These are phyloP conservation scores for Rhodosporidiobolus sp. DNA, from an alignment of 768 basidiomycete species.

Conservation along the genomic window DNA sequence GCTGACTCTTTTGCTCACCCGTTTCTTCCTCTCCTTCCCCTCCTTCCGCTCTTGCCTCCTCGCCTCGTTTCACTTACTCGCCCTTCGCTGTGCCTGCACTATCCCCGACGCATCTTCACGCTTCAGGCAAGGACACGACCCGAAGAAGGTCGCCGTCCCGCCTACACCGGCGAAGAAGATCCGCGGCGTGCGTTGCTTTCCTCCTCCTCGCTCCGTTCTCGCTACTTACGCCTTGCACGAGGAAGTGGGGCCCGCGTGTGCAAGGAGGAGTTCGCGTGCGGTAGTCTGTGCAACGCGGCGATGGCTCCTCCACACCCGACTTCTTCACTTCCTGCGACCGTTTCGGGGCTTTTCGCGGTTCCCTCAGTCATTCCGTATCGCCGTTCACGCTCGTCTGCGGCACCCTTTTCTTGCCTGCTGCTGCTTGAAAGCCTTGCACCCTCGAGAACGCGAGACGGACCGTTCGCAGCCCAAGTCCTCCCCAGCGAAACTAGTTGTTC, in stretches of 20 bases:
- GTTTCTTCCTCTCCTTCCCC: too few species aligned
- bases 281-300: background rate
- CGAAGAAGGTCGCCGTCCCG: background rate
- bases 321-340: too few species aligned
- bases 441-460: background rate
- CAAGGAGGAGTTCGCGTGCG: constrained; percentile 14
- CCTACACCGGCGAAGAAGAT: constrained; percentile 14
- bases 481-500: too few species aligned
- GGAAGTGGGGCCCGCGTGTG: constrained; percentile 4
- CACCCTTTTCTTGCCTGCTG: too few species aligned
- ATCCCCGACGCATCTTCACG: background rate
- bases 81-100: too few species aligned
- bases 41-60: too few species aligned
- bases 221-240: background rate
- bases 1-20: background rate
- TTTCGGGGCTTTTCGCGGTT: too few species aligned
- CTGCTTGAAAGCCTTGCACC: too few species aligned
- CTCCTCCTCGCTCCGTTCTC: background rate
- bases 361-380: background rate
- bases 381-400: too few species aligned
- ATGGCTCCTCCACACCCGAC: too few species aligned
- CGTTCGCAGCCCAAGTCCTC: background rate
- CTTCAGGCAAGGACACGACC: constrained; percentile 23
- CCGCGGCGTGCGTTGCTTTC: background rate
- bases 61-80: background rate